Conservation (phyloP, 495 filamentous ascomycete species). For the Hyaloscypha bicolor region DNA sequence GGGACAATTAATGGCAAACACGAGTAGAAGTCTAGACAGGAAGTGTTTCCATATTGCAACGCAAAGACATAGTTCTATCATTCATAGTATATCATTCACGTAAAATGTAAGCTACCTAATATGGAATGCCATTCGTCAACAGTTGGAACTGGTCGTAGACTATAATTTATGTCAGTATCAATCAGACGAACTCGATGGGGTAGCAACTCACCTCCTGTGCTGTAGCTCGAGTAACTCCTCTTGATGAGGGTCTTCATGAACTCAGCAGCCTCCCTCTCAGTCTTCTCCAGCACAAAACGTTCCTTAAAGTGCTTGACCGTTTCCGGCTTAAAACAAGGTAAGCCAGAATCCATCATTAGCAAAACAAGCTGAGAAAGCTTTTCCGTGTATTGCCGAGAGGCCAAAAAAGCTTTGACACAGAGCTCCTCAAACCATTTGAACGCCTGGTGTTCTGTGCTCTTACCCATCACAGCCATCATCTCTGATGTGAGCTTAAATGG, state of each 20-base stretch:
- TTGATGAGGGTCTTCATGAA: slow-evolving; percentile 86
- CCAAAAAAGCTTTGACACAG: slow-evolving; percentile 93
- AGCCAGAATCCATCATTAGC: slow-evolving; percentile 92
- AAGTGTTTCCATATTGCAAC: neutral
- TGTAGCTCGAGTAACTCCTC: slow-evolving; percentile 85
- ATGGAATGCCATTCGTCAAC: slow-evolving; percentile 97
- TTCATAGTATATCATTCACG: neutral
- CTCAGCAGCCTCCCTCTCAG: slow-evolving; percentile 90
- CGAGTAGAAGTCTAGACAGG: neutral
- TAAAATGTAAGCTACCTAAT: slow-evolving; percentile 38
- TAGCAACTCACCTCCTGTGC: slow-evolving; percentile 57
- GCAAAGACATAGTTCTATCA: neutral
- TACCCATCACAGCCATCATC: slow-evolving; percentile 98
- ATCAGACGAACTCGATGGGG: neutral
- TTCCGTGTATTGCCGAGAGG: slow-evolving; percentile 80
- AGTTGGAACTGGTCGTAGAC: slow-evolving; percentile 97
- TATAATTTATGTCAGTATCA: neutral
- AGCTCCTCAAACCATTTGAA: slow-evolving; percentile 97
- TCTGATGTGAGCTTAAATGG: slow-evolving; percentile 97
- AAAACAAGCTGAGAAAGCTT: slow-evolving; percentile 87
- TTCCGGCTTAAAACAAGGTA: slow-evolving; percentile 98
- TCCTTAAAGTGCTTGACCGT: slow-evolving; percentile 91
- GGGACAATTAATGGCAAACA: neutral
- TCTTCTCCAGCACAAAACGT: slow-evolving; percentile 91
- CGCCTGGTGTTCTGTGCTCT: slow-evolving; percentile 76